Base-by-base conservation (phyloP, 1,284 basidiomycete species). In the Heliocybe sulcata region DNA sequence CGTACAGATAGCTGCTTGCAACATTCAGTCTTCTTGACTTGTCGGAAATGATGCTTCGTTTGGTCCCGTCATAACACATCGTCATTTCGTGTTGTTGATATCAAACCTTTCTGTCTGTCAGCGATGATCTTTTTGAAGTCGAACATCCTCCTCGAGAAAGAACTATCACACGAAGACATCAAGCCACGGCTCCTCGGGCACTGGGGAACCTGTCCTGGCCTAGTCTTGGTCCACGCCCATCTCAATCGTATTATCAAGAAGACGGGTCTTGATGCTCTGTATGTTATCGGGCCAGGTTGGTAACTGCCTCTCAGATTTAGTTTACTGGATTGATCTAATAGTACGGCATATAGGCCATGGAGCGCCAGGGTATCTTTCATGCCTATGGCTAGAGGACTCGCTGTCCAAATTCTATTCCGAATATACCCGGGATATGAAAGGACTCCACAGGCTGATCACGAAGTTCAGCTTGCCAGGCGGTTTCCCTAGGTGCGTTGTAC, bases 371-470 rank as follows among this genome's bases (percentile, higher is more conserved):
- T 79, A 94, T 33, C 79, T 94, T 16, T 79, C 90, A 8, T 85
- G 83, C 59, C 79, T 93, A 22, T 94, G 87, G 82, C 76, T 94
- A 56, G 92, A 94, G 69, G 85, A 90, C 55, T 83, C 89, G 4
- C 80, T 94, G 53, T 75, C 81, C 26, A 71, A 70, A 19, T 94
- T 93, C 72, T 83, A 87, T 66, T 85, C 87, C 1, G 72, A 83
- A 60, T 90, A 90, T 67, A 73, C 82, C 10, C 81, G 85, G 56
- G 80, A 87, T 59, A 72, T 71, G 55, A 66, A 67, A 9, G 90
- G 90, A 2, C 75, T 94, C 29, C 72, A 83, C 54, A 81, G 78
- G 55, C 82, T 91, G 57, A 78, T 90, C 59, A 73, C 80, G 1
- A 70, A 72, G 31, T 88, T 88, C 67, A 85, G 82, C 55, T 76